Percentiles rank a stretch among this genome's conserved stretches.
phyloP scores from a whole-genome alignment of 139 green algal species.

The Tetraselmis striata region DNA sequence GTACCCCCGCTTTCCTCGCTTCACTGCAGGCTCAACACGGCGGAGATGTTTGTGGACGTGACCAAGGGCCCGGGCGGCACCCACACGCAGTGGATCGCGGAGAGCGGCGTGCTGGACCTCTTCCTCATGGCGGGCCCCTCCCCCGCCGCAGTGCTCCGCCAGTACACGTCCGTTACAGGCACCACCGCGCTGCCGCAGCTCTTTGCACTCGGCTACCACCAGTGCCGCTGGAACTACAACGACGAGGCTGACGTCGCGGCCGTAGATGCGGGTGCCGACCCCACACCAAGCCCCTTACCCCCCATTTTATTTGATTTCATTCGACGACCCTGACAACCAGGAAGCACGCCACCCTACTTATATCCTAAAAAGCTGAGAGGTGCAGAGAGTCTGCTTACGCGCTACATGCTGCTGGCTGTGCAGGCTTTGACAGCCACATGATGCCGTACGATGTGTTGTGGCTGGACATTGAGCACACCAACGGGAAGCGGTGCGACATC shows the following conservation, averaged over 20 bases:
- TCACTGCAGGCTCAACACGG: conserved; percentile 85
- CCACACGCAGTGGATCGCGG: conserved; percentile 85
- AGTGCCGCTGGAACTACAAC: conserved; percentile 99
- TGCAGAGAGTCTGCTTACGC: too few relatives aligned
- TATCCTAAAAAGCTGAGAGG: too few relatives aligned
- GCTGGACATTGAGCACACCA: conserved; percentile 99
- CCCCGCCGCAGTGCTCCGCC: conserved; percentile 54
- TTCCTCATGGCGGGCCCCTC: conserved; percentile 80
- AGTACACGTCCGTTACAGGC: conserved; percentile 81
- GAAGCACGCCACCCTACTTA: too few relatives aligned
- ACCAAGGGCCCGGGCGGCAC: conserved; percentile 26
- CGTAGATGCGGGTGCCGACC: conserved; percentile 52
- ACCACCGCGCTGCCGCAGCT: conserved; percentile 87
- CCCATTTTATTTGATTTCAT: neutral
- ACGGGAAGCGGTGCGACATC: conserved; percentile 71
- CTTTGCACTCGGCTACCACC: conserved; percentile 94
- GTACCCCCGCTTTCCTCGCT: neutral
- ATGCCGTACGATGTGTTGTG: conserved; percentile 99
- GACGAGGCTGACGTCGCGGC: conserved; percentile 65
- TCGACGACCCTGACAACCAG: too few relatives aligned
- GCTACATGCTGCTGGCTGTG: too few relatives aligned
- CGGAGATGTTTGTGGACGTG: conserved; percentile 98
- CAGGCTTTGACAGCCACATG: conserved; percentile 77
- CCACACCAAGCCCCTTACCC: neutral
- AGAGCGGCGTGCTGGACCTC: conserved; percentile 91